phyloP scores from a whole-genome alignment of 768 basidiomycete species.

The Naganishia kalamii region DNA sequence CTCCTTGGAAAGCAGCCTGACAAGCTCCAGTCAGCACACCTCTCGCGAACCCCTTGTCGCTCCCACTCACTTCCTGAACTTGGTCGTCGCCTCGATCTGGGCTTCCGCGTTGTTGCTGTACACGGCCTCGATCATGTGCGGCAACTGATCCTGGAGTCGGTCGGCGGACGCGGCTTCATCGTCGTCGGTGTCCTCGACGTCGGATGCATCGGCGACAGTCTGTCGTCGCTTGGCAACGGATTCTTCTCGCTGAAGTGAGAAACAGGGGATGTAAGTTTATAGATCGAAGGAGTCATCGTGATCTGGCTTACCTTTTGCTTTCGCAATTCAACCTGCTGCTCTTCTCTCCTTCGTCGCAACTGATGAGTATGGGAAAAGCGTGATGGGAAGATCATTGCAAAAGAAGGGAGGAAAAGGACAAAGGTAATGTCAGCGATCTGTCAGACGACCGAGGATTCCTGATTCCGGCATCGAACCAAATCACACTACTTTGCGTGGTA shows the following conservation, averaged over 20 bases:
- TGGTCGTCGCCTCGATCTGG: constrained; percentile 94
- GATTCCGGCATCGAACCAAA: no score
- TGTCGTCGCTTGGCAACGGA: constrained; percentile 97
- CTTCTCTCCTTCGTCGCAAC: constrained; percentile 90
- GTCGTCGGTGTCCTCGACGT: constrained; percentile 61
- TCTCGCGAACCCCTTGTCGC: neutral
- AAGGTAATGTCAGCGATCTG: neutral
- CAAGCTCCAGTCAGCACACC: neutral
- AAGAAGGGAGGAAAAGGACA: neutral
- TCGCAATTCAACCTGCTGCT: constrained; percentile 98
- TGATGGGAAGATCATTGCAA: neutral
- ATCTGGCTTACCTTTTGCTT: constrained; percentile 62
- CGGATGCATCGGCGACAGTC: constrained; percentile 63
- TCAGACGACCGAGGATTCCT: neutral
- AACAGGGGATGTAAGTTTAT: neutral
- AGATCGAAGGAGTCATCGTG: neutral
- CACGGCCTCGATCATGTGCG: constrained; percentile 76
- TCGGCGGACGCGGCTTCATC: constrained; percentile 26
- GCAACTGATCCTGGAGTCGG: constrained; percentile 68
- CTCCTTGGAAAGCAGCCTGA: constrained; percentile 83
- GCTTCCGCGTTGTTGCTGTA: constrained; percentile 85
- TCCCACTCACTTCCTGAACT: constrained; percentile 73
- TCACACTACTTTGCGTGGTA: no score
- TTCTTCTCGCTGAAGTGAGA: constrained; percentile 64
- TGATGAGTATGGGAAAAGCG: constrained; percentile 39